Evolutionary conservation across 371 early-diverging fungal species (phyloP).

Genomic region (Mucor racemosus): DNA sequence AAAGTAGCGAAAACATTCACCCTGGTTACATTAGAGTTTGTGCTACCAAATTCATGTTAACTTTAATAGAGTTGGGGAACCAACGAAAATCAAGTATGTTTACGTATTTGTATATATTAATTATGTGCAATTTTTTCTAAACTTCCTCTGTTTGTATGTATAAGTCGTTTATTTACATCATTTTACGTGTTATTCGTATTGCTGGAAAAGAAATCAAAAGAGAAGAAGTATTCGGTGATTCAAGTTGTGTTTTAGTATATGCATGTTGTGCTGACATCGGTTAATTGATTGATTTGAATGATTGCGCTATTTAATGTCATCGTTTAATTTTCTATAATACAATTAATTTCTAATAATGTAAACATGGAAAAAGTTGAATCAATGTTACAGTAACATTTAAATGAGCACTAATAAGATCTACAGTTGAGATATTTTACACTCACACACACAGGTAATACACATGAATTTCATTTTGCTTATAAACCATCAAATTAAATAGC

Average conservation of each 20-base stretch:
- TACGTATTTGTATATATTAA: slow-evolving; percentile 1
- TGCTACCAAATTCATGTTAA: neutral
- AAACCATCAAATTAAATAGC: neutral
- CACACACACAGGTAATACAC: neutral
- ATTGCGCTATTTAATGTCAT: neutral
- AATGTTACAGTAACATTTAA: neutral
- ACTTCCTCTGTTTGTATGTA: too few relatives aligned
- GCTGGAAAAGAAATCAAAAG: neutral
- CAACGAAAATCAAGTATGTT: neutral
- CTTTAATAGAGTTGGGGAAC: neutral
- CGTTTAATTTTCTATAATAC: too few relatives aligned
- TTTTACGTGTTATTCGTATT: neutral
- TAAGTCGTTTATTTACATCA: neutral
- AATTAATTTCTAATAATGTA: neutral
- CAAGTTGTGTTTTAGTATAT: neutral
- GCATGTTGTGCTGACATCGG: neutral
- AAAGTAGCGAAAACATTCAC: neutral
- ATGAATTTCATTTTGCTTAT: neutral
- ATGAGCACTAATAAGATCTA: slow-evolving; percentile 2
- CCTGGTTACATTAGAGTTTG: neutral
- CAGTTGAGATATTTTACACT: neutral
- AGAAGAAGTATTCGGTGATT: neutral
- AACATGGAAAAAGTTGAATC: neutral
- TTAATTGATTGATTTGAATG: neutral
- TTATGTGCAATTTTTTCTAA: too few relatives aligned